Evolutionary conservation across 2,329 filamentous ascomycete genomes (phyloP).

Genomic region (Pseudomassariella vexata): DNA sequence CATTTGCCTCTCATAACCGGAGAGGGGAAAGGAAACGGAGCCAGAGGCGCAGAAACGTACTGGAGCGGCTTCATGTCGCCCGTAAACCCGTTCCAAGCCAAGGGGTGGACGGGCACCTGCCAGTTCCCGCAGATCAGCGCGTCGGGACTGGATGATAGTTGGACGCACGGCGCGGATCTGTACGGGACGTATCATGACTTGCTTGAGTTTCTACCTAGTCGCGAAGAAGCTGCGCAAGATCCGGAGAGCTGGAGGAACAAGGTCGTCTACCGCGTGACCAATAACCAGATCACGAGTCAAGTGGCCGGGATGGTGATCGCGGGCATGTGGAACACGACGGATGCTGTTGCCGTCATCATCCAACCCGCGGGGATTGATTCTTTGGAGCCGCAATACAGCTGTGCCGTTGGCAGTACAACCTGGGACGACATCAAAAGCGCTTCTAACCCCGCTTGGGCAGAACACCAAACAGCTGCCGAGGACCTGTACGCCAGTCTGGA

Average conservation of each 20-base stretch:
- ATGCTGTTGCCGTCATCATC: slow-evolving; percentile 39
- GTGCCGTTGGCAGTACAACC: slow-evolving; percentile 41
- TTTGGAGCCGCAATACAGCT: slow-evolving; percentile 68
- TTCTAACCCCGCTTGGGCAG: slow-evolving; percentile 49
- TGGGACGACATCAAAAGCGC: slow-evolving; percentile 39
- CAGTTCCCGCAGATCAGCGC: slow-evolving; percentile 77
- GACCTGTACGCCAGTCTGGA: slow-evolving; percentile 58
- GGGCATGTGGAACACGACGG: slow-evolving; percentile 56
- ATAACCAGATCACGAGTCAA: slow-evolving; percentile 77
- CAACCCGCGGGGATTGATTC: slow-evolving; percentile 59
- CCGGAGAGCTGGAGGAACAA: slow-evolving; percentile 31
- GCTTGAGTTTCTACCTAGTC: slow-evolving; percentile 58
- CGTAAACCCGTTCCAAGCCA: slow-evolving; percentile 60
- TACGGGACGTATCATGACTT: slow-evolving; percentile 70
- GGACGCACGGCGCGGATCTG: slow-evolving; percentile 70
- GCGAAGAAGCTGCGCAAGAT: too few species aligned
- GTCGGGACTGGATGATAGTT: slow-evolving; percentile 66
- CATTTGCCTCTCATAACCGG: slow-evolving; percentile 41
- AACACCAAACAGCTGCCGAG: slow-evolving; percentile 53
- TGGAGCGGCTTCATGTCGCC: slow-evolving; percentile 59
- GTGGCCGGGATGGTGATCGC: slow-evolving; percentile 69
- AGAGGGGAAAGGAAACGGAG: slow-evolving; percentile 7
- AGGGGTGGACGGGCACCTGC: slow-evolving; percentile 68
- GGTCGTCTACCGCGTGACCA: slow-evolving; percentile 67
- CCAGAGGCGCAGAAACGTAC: slow-evolving; percentile 48